A percentile compares a stretch with the other conserved stretches of the same genome.
Evolutionary conservation across 1,284 basidiomycete species (phyloP).

Genomic region (Tilletia caries): DNA sequence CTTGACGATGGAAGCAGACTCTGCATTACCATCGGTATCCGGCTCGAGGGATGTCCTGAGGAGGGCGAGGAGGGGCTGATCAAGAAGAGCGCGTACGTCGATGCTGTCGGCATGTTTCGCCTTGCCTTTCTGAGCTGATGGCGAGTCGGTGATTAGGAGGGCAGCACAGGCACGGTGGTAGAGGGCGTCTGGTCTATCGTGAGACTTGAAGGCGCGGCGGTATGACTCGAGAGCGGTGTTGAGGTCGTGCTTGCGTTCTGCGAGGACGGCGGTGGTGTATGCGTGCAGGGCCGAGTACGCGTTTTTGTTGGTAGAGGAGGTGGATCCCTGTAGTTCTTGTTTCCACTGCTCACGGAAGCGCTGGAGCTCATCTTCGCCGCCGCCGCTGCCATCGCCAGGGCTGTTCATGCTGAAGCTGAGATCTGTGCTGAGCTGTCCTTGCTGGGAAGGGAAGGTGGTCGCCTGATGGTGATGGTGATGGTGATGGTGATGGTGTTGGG

Average conservation of each 20-base stretch:
- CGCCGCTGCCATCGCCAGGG: too few species aligned
- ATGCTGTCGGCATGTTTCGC: background rate
- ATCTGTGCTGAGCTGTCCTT: too few species aligned
- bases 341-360: conserved; percentile 8
- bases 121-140: conserved; percentile 3
- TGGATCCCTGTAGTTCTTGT: background rate
- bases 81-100: conserved; percentile 29
- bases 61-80: conserved; percentile 7
- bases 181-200: conserved; percentile 35
- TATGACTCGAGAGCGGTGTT: conserved; percentile 28
- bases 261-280: background rate
- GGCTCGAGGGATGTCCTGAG: conserved; percentile 3
- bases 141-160: conserved; percentile 21
- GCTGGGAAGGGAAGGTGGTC: too few species aligned
- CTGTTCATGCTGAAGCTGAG: too few species aligned
- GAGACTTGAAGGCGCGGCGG: conserved; percentile 37
- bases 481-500: too few species aligned
- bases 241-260: background rate
- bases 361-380: conserved; percentile 6
- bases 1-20: background rate
- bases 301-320: background rate
- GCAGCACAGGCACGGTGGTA: conserved; percentile 38
- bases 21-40: conserved; percentile 22
- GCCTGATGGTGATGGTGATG: too few species aligned
- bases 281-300: background rate